phyloP scores from a whole-genome alignment of 805 yeast species.

The Yarrowia osloensis region DNA sequence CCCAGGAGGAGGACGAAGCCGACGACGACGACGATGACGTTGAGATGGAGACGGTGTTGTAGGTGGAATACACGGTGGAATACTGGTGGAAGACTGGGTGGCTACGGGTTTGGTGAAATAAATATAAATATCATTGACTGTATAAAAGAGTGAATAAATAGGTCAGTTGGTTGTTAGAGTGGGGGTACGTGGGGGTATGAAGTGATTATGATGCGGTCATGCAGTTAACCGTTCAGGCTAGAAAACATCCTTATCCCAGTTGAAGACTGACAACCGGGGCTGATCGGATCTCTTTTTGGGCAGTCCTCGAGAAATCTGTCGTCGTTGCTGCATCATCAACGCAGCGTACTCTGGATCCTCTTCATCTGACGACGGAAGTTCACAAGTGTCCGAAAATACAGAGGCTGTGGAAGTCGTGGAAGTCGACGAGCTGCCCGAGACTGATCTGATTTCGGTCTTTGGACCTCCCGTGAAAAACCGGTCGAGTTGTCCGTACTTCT shows the following conservation, averaged over 20 bases:
- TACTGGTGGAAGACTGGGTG: too few relatives aligned
- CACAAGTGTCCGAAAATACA: slow-evolving; percentile 12
- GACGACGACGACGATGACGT: slow-evolving; percentile 31
- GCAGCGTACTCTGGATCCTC: slow-evolving; percentile 29
- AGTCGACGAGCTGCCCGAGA: neutral
- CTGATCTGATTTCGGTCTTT: neutral
- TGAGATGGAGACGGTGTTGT: slow-evolving; percentile 30
- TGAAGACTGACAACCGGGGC: slow-evolving; percentile 36
- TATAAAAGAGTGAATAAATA: slow-evolving; percentile 26
- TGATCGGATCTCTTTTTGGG: slow-evolving; percentile 1
- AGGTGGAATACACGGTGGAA: neutral
- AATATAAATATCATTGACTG: neutral
- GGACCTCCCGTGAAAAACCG: neutral
- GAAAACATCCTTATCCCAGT: slow-evolving; percentile 40
- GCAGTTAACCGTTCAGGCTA: too few relatives aligned
- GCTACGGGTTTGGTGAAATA: neutral
- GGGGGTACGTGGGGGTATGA: too few relatives aligned
- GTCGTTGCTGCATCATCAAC: slow-evolving; percentile 24
- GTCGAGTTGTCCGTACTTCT: slow-evolving; percentile 16
- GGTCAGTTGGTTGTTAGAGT: neutral
- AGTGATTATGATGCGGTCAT: too few relatives aligned
- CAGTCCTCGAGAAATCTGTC: slow-evolving; percentile 4
- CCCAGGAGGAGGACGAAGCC: slow-evolving; percentile 32
- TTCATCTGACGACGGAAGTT: neutral
- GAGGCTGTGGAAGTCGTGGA: neutral